Evolutionary conservation across 2,329 filamentous ascomycete species (phyloP).

Genomic region (Neoarthrinium moseri): DNA sequence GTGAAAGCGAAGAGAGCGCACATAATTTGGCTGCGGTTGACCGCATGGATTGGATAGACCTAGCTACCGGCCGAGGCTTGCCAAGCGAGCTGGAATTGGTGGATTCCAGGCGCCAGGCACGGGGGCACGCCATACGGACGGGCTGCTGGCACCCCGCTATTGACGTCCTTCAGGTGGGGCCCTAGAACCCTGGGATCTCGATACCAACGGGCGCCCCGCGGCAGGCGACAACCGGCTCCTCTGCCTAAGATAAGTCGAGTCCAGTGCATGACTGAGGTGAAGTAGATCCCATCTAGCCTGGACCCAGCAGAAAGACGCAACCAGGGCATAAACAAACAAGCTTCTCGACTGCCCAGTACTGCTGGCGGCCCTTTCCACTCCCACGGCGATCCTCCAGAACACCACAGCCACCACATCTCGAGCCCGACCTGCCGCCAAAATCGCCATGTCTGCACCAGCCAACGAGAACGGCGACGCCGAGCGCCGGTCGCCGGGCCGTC

Average conservation of each 20-base stretch:
- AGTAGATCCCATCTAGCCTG: background rate
- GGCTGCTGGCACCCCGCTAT: slow-evolving; percentile 3
- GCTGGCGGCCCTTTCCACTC: background rate
- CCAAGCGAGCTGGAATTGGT: background rate
- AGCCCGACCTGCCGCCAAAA: background rate
- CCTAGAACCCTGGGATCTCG: background rate
- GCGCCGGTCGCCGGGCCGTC: slow-evolving; percentile 34
- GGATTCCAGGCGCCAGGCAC: background rate
- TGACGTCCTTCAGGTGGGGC: background rate
- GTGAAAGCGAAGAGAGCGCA: no score
- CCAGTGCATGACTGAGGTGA: no score
- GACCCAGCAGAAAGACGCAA: background rate
- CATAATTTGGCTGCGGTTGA: no score
- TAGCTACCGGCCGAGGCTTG: no score
- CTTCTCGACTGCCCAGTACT: background rate
- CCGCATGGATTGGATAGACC: no score
- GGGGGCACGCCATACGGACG: no score
- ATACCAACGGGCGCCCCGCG: background rate
- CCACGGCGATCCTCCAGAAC: background rate
- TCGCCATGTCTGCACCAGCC: slow-evolving; percentile 39
- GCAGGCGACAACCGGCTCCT: background rate
- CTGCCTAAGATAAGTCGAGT: no score
- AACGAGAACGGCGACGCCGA: slow-evolving; percentile 29
- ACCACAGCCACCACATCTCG: background rate
- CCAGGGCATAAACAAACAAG: background rate